Percentiles rank a stretch among this genome's conserved stretches.
These are phyloP conservation scores for Coemansia sp. DNA, from an alignment of 192 early-diverging fungal species.

Conservation along the genomic window DNA sequence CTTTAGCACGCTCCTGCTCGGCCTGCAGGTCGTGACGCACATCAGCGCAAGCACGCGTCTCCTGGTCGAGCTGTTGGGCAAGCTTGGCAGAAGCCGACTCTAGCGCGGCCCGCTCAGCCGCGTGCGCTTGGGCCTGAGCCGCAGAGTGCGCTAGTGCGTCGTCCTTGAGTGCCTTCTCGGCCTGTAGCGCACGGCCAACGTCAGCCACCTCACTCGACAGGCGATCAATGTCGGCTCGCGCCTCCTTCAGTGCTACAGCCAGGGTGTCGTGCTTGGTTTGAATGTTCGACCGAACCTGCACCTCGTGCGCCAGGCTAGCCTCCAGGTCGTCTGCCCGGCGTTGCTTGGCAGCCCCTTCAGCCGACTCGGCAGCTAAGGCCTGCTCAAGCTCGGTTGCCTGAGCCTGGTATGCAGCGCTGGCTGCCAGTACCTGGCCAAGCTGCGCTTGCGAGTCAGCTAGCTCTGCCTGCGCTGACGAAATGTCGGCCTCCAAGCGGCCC, in stretches of 20 bases:
- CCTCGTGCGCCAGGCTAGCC: slow-evolving; percentile 30
- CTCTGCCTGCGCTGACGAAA: neutral
- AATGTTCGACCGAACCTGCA: slow-evolving; percentile 33
- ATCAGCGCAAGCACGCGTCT: neutral
- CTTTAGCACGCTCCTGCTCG: slow-evolving; percentile 4
- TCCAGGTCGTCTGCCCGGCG: slow-evolving; percentile 29
- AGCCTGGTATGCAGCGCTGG: neutral
- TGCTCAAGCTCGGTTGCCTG: slow-evolving; percentile 10
- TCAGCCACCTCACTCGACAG: slow-evolving; percentile 4
- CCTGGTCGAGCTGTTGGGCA: neutral
- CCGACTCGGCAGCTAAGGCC: neutral
- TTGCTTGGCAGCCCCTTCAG: neutral
- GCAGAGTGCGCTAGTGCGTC: slow-evolving; percentile 10
- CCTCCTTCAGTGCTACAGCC: slow-evolving; percentile 24
- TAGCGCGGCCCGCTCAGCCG: slow-evolving; percentile 11
- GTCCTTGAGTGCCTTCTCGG: slow-evolving; percentile 8
- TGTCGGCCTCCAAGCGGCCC: neutral
- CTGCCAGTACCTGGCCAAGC: neutral
- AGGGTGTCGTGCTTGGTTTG: slow-evolving; percentile 38
- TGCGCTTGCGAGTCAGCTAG: neutral
- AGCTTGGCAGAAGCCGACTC: slow-evolving; percentile 12
- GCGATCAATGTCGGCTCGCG: slow-evolving; percentile 11
- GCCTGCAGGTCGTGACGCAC: slow-evolving; percentile 1
- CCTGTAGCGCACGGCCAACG: slow-evolving; percentile 4
- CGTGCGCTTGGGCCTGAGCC: slow-evolving; percentile 10